A percentile compares a stretch with the other conserved stretches of the same genome.
Conservation (phyloP, 768 basidiomycete species). For the Sporobolomyces phaffii region DNA sequence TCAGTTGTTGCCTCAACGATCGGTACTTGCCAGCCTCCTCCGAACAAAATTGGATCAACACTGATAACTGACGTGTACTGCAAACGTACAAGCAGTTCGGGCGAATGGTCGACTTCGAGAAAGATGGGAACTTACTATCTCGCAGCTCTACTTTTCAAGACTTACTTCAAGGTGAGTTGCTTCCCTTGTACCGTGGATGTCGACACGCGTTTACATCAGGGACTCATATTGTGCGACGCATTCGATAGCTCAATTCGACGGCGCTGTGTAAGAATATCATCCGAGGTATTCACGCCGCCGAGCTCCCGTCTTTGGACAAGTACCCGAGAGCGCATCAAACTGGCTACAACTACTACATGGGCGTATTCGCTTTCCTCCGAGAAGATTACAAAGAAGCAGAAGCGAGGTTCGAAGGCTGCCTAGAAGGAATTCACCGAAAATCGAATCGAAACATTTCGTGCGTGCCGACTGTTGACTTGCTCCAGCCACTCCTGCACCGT, state of each 20-base stretch:
- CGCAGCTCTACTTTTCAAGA: conserved; percentile 82
- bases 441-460: conserved; percentile 76
- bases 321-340: conserved; percentile 67
- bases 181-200: no score
- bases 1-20: conserved; percentile 68
- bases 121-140: conserved; percentile 92
- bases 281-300: conserved; percentile 76
- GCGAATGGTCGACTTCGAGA: conserved; percentile 49
- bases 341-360: conserved; percentile 88
- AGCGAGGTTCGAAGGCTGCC: conserved; percentile 10
- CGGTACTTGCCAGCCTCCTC: conserved; percentile 49
- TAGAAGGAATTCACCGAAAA: conserved; percentile 49
- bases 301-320: conserved; percentile 67
- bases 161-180: conserved; percentile 78
- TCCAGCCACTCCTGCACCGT: no score
- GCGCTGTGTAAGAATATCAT: conserved; percentile 86
- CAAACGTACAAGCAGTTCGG: no score
- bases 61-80: no score
- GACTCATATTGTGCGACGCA: conserved; percentile 6
- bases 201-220: no score
- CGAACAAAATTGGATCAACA: no score
- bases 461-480: conserved; percentile 64
- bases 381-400: conserved; percentile 80
- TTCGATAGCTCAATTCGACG: conserved; percentile 74
- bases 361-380: conserved; percentile 87